These are phyloP conservation scores for Podila minutissima DNA, from an alignment of 192 early-diverging fungal genomes.

Conservation along the genomic window DNA sequence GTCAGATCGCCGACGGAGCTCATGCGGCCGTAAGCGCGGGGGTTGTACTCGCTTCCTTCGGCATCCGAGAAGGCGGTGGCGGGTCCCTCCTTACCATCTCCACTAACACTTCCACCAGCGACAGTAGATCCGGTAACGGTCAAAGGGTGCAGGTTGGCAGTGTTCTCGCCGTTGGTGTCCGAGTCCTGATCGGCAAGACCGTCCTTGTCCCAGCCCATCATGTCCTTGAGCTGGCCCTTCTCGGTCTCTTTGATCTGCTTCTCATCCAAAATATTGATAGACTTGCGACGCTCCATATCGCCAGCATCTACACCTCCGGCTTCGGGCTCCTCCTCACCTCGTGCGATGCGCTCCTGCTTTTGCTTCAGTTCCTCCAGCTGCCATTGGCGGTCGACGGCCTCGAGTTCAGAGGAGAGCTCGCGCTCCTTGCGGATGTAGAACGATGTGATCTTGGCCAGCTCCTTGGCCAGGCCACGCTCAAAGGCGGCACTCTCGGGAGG, in stretches of 20 bases:
- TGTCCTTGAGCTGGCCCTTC: slow-evolving; percentile 23
- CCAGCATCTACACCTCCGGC: background rate
- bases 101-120: slow-evolving; percentile 11
- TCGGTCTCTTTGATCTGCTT: slow-evolving; percentile 19
- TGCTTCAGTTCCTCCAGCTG: slow-evolving; percentile 27
- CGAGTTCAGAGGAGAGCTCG: slow-evolving; percentile 76
- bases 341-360: slow-evolving; percentile 16
- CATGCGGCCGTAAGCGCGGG: slow-evolving; percentile 1
- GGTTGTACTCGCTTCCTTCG: slow-evolving; percentile 31
- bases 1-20: slow-evolving; percentile 34
- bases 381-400: slow-evolving; percentile 54
- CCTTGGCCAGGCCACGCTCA: slow-evolving; percentile 25
- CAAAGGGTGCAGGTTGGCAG: slow-evolving; percentile 2
- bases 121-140: slow-evolving; percentile 30
- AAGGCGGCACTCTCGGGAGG: slow-evolving; percentile 43
- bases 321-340: background rate
- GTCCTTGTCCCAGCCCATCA: slow-evolving; percentile 48
- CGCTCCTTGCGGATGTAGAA: slow-evolving; percentile 90
- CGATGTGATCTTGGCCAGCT: slow-evolving; percentile 79
- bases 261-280: slow-evolving; percentile 36
- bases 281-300: slow-evolving; percentile 23
- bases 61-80: slow-evolving; percentile 15
- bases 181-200: slow-evolving; percentile 27
- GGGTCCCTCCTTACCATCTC: background rate
- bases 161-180: background rate